Evolutionary conservation across 2,329 filamentous ascomycete species (phyloP).

Genomic region (Leptographium wingfieldii): DNA sequence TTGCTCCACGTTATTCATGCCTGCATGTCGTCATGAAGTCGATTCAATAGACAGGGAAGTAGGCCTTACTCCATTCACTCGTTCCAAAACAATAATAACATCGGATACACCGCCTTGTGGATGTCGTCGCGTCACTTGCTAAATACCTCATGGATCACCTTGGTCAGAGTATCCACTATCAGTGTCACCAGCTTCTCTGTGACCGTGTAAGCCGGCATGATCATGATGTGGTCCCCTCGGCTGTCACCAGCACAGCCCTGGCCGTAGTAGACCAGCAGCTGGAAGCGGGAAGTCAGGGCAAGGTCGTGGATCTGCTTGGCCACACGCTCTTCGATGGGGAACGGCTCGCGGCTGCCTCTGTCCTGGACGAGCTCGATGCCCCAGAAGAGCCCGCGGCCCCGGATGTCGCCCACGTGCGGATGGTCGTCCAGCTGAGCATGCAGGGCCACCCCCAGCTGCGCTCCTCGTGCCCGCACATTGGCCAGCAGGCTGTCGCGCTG

Average conservation of each 20-base stretch:
- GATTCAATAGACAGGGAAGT: background rate
- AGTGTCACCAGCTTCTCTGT: slow-evolving; percentile 40
- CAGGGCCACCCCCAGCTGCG: slow-evolving; percentile 31
- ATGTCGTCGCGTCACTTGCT: background rate
- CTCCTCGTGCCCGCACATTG: slow-evolving; percentile 45
- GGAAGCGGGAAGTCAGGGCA: slow-evolving; percentile 18
- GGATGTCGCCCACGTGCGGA: slow-evolving; percentile 43
- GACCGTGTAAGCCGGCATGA: slow-evolving; percentile 59
- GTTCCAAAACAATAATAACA: no score
- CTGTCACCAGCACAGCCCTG: slow-evolving; percentile 46
- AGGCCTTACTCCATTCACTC: background rate
- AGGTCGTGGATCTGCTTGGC: slow-evolving; percentile 19
- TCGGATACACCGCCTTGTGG: background rate
- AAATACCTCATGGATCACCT: slow-evolving; percentile 38
- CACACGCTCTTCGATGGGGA: slow-evolving; percentile 18
- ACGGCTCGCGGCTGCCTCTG: slow-evolving; percentile 19
- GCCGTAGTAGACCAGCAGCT: slow-evolving; percentile 45
- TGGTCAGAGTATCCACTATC: slow-evolving; percentile 36
- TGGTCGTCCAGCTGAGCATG: slow-evolving; percentile 21
- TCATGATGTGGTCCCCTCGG: slow-evolving; percentile 53
- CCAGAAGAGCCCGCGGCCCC: slow-evolving; percentile 48
- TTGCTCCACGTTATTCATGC: background rate
- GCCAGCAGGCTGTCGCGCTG: slow-evolving; percentile 42
- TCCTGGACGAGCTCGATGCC: slow-evolving; percentile 29
- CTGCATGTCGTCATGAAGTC: background rate